Evolutionary conservation across 202 grass and related monocot species (phyloP).

Genomic region (Cymbopogon flexuosus): DNA sequence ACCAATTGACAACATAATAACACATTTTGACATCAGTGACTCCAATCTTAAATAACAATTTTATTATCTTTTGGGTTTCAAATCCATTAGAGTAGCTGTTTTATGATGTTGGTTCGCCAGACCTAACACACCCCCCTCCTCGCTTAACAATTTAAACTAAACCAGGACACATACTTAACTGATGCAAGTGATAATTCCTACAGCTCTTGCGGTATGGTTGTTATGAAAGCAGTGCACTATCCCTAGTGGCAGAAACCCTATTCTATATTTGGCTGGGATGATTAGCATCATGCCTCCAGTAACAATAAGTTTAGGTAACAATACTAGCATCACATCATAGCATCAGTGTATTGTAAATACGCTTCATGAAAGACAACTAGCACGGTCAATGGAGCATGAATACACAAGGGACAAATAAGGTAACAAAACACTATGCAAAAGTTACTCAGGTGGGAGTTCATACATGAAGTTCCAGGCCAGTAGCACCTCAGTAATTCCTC

Average conservation of each 20-base stretch:
- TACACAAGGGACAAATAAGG: neutral
- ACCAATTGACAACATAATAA: neutral
- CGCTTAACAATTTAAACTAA: neutral
- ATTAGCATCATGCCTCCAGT: neutral
- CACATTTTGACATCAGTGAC: constrained; percentile 1
- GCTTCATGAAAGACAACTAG: neutral
- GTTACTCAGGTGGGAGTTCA: neutral
- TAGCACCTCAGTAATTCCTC: constrained; percentile 88
- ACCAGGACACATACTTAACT: neutral
- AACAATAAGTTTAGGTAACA: neutral
- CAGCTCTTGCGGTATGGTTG: neutral
- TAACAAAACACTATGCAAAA: no score
- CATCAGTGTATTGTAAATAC: neutral
- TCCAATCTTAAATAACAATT: neutral
- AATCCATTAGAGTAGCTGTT: no score
- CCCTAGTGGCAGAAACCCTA: neutral
- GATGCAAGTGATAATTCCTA: neutral
- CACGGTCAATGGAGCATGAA: neutral
- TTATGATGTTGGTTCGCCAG: no score
- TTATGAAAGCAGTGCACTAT: neutral
- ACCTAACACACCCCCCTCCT: no score
- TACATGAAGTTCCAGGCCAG: constrained; percentile 82
- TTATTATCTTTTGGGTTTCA: no score
- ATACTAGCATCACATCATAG: no score
- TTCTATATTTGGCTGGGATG: neutral